phyloP scores from a whole-genome alignment of 1,139 yeast genomes.

The Yamadazyma buinensis region DNA sequence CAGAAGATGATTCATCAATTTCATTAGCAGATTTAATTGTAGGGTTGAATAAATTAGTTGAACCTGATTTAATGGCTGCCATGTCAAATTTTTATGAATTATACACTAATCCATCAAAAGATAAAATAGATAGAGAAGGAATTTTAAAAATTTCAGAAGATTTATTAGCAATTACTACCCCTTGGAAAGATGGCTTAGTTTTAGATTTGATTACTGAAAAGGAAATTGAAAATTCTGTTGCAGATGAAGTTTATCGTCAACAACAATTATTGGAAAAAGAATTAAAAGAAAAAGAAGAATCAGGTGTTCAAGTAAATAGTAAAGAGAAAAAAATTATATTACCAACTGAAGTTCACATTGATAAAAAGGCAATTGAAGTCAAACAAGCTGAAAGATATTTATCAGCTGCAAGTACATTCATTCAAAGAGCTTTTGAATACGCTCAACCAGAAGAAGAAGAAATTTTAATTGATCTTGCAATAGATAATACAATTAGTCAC shows the following conservation, averaged over 20 bases:
- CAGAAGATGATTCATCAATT: slow-evolving; percentile 46
- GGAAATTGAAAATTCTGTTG: slow-evolving; percentile 61
- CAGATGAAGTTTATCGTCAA: slow-evolving; percentile 49
- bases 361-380: slow-evolving; percentile 58
- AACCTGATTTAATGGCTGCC: slow-evolving; percentile 72
- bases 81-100: slow-evolving; percentile 77
- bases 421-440: slow-evolving; percentile 86
- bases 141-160: slow-evolving; percentile 87
- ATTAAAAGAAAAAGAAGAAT: slow-evolving; percentile 11
- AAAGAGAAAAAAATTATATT: slow-evolving; percentile 38
- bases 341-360: slow-evolving; percentile 59
- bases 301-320: slow-evolving; percentile 11
- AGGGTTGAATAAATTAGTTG: slow-evolving; percentile 69
- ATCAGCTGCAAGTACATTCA: slow-evolving; percentile 81
- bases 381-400: slow-evolving; percentile 80
- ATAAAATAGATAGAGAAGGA: slow-evolving; percentile 71
- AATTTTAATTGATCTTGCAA: slow-evolving; percentile 33
- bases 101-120: slow-evolving; percentile 58
- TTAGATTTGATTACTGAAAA: slow-evolving; percentile 59
- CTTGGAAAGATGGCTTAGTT: slow-evolving; percentile 69
- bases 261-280: slow-evolving; percentile 23
- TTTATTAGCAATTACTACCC: slow-evolving; percentile 71
- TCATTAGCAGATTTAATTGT: slow-evolving; percentile 65
- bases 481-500: slow-evolving; percentile 41
- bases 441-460: slow-evolving; percentile 66